Evolutionary conservation across 768 basidiomycete genomes (phyloP).

Genomic region (Leccinellum albellum): DNA sequence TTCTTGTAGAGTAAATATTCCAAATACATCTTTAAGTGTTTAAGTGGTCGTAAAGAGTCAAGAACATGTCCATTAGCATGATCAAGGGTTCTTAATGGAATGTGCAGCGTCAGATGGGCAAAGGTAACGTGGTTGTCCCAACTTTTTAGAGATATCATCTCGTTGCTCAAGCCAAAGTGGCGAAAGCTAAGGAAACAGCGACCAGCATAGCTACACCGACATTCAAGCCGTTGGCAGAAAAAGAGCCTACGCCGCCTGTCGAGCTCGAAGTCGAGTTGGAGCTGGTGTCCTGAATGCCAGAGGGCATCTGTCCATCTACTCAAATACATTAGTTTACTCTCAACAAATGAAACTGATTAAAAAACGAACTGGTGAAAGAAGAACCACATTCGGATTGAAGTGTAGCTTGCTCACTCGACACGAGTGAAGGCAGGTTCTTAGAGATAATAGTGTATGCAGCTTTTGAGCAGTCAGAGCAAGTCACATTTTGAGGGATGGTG

Average conservation of each 20-base stretch:
- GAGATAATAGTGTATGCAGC: slow-evolving; percentile 44
- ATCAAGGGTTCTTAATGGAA: background rate
- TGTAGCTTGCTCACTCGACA: slow-evolving; percentile 24
- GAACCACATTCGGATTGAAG: slow-evolving; percentile 43
- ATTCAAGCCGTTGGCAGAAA: slow-evolving; percentile 21
- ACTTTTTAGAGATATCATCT: background rate
- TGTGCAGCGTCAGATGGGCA: background rate
- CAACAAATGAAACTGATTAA: background rate
- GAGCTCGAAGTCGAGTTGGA: slow-evolving; percentile 20
- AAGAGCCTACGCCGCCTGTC: slow-evolving; percentile 17
- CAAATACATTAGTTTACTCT: slow-evolving; percentile 1
- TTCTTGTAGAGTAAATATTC: background rate
- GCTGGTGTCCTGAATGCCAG: slow-evolving; percentile 22
- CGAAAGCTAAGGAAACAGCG: slow-evolving; percentile 33
- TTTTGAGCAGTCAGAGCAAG: slow-evolving; percentile 55
- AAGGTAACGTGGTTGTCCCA: background rate
- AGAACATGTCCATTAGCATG: slow-evolving; percentile 2
- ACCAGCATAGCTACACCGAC: slow-evolving; percentile 29
- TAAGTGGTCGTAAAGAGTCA: background rate
- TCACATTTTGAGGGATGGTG: slow-evolving; percentile 34
- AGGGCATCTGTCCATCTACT: slow-evolving; percentile 31
- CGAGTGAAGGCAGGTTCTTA: slow-evolving; percentile 34
- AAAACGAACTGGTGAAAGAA: slow-evolving; percentile 47
- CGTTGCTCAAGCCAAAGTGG: slow-evolving; percentile 30
- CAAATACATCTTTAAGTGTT: too few species aligned